Conservation (phyloP, 2,329 filamentous ascomycete genomes). For the Sporothrix pseudoabietina region DNA sequence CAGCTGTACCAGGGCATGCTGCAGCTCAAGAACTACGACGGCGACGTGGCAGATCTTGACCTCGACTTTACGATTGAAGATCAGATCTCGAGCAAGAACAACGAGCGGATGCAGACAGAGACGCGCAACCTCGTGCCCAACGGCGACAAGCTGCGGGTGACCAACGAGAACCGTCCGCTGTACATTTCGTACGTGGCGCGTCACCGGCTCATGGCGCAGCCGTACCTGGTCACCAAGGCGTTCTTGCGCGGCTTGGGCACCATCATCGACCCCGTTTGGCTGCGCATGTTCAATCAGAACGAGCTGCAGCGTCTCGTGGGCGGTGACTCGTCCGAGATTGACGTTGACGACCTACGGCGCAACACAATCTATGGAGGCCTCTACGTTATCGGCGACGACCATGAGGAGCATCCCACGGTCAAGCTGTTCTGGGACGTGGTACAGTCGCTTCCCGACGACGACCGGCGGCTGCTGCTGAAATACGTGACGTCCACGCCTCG, state of each 20-base stretch:
- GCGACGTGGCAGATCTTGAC: slow-evolving; percentile 76
- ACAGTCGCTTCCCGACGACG: slow-evolving; percentile 70
- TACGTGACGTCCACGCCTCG: slow-evolving; percentile 94
- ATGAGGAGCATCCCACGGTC: slow-evolving; percentile 80
- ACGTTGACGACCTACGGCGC: slow-evolving; percentile 78
- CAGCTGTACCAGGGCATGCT: slow-evolving; percentile 84
- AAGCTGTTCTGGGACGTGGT: slow-evolving; percentile 91
- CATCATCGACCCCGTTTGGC: slow-evolving; percentile 90
- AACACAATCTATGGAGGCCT: slow-evolving; percentile 88
- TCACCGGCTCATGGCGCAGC: slow-evolving; percentile 81
- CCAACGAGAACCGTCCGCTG: slow-evolving; percentile 87
- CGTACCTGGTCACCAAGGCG: slow-evolving; percentile 76
- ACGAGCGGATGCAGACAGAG: slow-evolving; percentile 59
- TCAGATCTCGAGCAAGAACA: slow-evolving; percentile 52
- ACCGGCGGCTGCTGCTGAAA: slow-evolving; percentile 84
- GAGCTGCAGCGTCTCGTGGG: slow-evolving; percentile 93
- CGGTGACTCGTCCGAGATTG: slow-evolving; percentile 81
- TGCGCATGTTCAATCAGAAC: slow-evolving; percentile 97
- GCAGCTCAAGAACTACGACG: slow-evolving; percentile 80
- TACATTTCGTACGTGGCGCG: slow-evolving; percentile 92
- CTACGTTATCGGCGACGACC: slow-evolving; percentile 87
- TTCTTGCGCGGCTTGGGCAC: slow-evolving; percentile 83
- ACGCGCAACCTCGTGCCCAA: slow-evolving; percentile 75
- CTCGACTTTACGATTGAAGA: slow-evolving; percentile 91
- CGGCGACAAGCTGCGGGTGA: slow-evolving; percentile 77